These are phyloP conservation scores for Nakaseomyces glabratus DNA, from an alignment of 1,139 yeast genomes.

Conservation along the genomic window DNA sequence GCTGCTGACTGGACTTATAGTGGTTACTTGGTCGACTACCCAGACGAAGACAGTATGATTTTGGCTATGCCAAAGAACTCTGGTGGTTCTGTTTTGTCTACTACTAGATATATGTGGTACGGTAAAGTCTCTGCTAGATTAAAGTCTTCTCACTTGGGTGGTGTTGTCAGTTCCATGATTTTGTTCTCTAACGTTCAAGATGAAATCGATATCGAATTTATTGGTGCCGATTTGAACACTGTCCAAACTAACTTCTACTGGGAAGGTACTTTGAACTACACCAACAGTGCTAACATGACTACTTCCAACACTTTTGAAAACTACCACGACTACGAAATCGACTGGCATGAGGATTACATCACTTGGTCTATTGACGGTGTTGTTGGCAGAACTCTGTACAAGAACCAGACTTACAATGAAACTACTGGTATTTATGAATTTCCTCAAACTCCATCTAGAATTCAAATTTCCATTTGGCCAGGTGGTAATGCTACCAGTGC, in stretches of 20 bases:
- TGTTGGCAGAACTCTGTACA: conserved; percentile 56
- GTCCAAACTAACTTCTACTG: conserved; percentile 75
- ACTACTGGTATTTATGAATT: conserved; percentile 50
- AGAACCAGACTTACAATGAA: conserved; percentile 56
- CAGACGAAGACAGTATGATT: conserved; percentile 43
- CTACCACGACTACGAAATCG: conserved; percentile 71
- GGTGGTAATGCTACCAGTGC: conserved; percentile 65
- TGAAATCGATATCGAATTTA: conserved; percentile 82
- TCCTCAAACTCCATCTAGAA: conserved; percentile 86
- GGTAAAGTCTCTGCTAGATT: conserved; percentile 66
- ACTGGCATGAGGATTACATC: conserved; percentile 70
- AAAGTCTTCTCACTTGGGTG: conserved; percentile 65
- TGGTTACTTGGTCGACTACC: conserved; percentile 52
- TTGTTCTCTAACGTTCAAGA: conserved; percentile 79
- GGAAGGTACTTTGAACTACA: conserved; percentile 62
- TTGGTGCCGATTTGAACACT: conserved; percentile 58
- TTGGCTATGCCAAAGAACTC: conserved; percentile 73
- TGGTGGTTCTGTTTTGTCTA: conserved; percentile 75
- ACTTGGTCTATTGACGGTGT: conserved; percentile 71
- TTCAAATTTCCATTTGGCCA: conserved; percentile 88
- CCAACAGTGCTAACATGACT: conserved; percentile 44
- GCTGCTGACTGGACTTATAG: conserved; percentile 65
- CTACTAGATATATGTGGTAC: conserved; percentile 77
- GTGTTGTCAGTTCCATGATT: conserved; percentile 83
- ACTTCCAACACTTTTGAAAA: conserved; percentile 49